Conservation (phyloP, 139 green algal species). For the Dunaliella sp. region DNA sequence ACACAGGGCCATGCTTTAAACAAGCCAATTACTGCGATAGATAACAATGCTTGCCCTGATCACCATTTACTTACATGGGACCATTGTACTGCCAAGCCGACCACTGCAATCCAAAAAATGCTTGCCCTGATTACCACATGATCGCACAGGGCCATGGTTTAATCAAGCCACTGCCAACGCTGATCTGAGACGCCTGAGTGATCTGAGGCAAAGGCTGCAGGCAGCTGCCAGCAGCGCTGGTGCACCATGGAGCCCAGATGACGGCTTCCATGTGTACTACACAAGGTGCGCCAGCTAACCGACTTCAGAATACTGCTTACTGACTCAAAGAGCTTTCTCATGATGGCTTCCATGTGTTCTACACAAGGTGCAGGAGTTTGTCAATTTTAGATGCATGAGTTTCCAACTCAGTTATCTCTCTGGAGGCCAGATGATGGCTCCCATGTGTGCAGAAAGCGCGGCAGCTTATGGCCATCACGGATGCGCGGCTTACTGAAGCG, state of each 20-base stretch:
- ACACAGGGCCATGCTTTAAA: not conserved
- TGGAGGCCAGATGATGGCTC: conserved; percentile 26
- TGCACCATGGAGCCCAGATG: not conserved
- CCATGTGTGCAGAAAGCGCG: conserved; percentile 11
- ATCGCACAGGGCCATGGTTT: not conserved
- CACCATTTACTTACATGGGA: no score
- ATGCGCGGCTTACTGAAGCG: not conserved
- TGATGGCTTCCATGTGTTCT: conserved; percentile 39
- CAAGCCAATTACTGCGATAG: no score
- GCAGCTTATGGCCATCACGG: not conserved
- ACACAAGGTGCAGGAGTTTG: conserved; percentile 1
- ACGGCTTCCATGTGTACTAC: conserved; percentile 39
- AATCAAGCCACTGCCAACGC: not conserved
- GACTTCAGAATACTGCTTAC: not conserved
- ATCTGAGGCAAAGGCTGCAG: not conserved
- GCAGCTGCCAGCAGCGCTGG: not conserved
- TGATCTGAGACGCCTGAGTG: not conserved
- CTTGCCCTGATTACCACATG: no score
- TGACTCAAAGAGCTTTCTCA: not conserved
- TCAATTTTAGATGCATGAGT: not conserved
- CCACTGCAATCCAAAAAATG: no score
- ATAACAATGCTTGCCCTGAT: no score
- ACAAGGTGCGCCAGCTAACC: not conserved
- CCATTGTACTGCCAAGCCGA: no score
- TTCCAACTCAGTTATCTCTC: not conserved